Evolutionary conservation across 1,284 basidiomycete species (phyloP).

Genomic region (Cryptococcus sp.): DNA sequence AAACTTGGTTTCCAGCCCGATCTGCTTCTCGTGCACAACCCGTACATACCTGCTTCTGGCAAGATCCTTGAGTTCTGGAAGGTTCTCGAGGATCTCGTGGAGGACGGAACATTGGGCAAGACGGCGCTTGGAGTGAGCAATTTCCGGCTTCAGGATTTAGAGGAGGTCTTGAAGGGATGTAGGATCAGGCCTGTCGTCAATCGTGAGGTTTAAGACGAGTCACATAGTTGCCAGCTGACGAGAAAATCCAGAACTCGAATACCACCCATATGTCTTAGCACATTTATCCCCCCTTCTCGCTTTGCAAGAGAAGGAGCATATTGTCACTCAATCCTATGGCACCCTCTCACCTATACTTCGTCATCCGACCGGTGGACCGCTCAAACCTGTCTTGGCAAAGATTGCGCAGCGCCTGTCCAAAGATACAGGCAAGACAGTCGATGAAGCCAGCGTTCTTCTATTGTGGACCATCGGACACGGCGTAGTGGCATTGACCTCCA

Average conservation of each 20-base stretch:
- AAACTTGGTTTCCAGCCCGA: conserved; percentile 24
- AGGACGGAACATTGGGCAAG: conserved; percentile 62
- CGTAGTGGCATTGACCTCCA: conserved; percentile 67
- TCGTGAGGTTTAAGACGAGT: conserved; percentile 46
- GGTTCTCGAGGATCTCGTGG: conserved; percentile 42
- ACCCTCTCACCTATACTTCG: conserved; percentile 60
- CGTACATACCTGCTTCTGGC: conserved; percentile 19
- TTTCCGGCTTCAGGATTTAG: conserved; percentile 44
- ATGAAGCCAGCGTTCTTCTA: conserved; percentile 60
- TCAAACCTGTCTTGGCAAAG: conserved; percentile 58
- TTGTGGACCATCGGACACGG: conserved; percentile 65
- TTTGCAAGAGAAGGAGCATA: conserved; percentile 62
- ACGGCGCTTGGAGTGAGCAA: conserved; percentile 50
- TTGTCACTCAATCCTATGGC: conserved; percentile 66
- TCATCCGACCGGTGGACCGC: conserved; percentile 58
- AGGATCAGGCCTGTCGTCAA: conserved; percentile 69
- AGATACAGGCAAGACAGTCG: conserved; percentile 57
- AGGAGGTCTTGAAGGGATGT: conserved; percentile 51
- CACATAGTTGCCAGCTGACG: conserved; percentile 40
- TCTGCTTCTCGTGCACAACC: conserved; percentile 33
- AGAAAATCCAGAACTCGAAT: conserved; percentile 61
- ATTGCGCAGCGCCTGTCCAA: conserved; percentile 50
- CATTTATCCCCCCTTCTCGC: conserved; percentile 62
- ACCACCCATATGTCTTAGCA: conserved; percentile 73
- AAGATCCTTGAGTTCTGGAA: conserved; percentile 27